Percentiles rank a stretch among this genome's conserved stretches.
Conservation (phyloP, 2,329 filamentous ascomycete species). For the Colletotrichum lini region DNA sequence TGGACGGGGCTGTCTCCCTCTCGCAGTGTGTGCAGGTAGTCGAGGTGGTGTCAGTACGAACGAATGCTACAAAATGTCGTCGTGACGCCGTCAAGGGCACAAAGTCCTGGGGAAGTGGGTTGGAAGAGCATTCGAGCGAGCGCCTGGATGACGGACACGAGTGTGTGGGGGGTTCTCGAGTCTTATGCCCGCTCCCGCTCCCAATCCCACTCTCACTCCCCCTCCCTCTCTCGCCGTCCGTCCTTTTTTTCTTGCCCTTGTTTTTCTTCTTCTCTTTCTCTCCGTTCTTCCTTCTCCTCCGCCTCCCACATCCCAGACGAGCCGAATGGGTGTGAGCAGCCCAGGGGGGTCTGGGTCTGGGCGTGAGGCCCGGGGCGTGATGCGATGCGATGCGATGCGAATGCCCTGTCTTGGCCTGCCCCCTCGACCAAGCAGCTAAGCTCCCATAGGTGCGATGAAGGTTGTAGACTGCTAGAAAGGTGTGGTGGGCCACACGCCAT, state of each 20-base stretch:
- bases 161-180: constrained; percentile 30
- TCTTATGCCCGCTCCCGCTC: constrained; percentile 39
- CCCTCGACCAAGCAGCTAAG: constrained; percentile 19
- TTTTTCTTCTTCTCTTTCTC: constrained; percentile 1
- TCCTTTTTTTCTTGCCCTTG: not conserved
- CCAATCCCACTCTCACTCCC: constrained; percentile 1
- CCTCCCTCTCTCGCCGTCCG: not conserved
- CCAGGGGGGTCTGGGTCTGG: constrained; percentile 3
- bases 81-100: constrained; percentile 20
- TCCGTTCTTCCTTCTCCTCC: not conserved
- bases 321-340: constrained; percentile 17
- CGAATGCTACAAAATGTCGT: not conserved
- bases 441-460: constrained; percentile 23
- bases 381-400: constrained; percentile 32
- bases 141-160: constrained; percentile 16
- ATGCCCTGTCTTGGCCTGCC: constrained; percentile 18
- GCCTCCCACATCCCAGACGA: constrained; percentile 17
- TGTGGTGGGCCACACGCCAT: constrained; percentile 38
- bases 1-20: not conserved
- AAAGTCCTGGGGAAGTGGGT: constrained; percentile 39
- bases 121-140: constrained; percentile 25
- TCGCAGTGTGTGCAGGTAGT: not conserved
- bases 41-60: not conserved
- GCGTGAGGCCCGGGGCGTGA: constrained; percentile 27
- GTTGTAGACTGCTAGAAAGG: constrained; percentile 16